Evolutionary conservation across 1,139 yeast species (phyloP).

Genomic region (Petasospora fabianii): DNA sequence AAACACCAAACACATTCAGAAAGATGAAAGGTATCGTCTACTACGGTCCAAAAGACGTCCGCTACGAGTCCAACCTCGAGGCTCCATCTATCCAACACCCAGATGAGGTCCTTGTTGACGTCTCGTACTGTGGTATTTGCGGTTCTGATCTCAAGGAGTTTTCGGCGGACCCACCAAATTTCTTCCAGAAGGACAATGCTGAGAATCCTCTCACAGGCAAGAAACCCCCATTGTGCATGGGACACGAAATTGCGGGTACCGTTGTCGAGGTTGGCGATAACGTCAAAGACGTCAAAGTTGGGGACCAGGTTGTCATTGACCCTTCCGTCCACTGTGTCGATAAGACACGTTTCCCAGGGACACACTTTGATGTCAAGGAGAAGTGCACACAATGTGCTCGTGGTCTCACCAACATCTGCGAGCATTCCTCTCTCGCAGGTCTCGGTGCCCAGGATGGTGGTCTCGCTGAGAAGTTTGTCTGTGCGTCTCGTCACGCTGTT

Average conservation of each 20-base stretch:
- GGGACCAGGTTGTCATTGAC: constrained; percentile 46
- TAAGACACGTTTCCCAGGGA: constrained; percentile 29
- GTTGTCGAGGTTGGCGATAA: constrained; percentile 34
- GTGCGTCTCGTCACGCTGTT: constrained; percentile 36
- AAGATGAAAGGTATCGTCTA: constrained; percentile 43
- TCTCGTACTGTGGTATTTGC: constrained; percentile 49
- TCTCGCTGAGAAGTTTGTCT: constrained; percentile 41
- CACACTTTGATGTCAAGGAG: constrained; percentile 18
- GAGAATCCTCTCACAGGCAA: constrained; percentile 34
- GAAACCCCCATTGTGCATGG: constrained; percentile 40
- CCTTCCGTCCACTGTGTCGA: constrained; percentile 52
- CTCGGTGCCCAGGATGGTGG: constrained; percentile 46
- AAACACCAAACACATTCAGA: too few species aligned
- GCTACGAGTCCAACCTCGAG: constrained; percentile 33
- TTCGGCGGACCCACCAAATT: constrained; percentile 43
- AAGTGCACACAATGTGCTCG: constrained; percentile 41
- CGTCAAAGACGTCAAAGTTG: constrained; percentile 34
- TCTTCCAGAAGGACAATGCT: constrained; percentile 34
- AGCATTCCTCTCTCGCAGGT: constrained; percentile 41
- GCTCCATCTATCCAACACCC: constrained; percentile 35
- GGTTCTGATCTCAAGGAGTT: constrained; percentile 48
- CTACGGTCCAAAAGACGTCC: constrained; percentile 39
- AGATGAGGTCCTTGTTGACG: constrained; percentile 42
- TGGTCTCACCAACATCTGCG: constrained; percentile 47
- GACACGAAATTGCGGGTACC: constrained; percentile 53